Evolutionary conservation across 139 green algal species (phyloP).

Genomic region (Chlorella vulgaris): DNA sequence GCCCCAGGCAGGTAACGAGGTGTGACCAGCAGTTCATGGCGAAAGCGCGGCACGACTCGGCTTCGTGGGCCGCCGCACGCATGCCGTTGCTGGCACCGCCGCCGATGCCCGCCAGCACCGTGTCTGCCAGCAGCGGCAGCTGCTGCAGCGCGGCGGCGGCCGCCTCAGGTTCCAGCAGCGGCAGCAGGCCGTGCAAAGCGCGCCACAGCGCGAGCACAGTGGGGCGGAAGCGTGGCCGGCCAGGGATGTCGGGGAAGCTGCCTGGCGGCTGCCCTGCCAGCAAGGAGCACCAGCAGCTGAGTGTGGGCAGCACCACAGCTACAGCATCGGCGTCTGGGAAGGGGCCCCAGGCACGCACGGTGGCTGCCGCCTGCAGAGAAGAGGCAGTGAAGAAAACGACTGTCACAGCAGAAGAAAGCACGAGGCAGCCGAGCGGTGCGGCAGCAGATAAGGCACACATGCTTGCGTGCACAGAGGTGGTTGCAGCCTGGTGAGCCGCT

Average conservation of each 20-base stretch:
- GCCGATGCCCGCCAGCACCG: constrained; percentile 5
- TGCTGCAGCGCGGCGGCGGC: neutral
- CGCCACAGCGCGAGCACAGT: constrained; percentile 29
- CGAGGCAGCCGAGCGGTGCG: too few species aligned
- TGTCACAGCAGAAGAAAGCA: too few species aligned
- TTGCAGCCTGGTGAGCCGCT: too few species aligned
- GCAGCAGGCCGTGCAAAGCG: constrained; percentile 40
- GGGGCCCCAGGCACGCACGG: constrained; percentile 32
- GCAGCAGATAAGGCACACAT: too few species aligned
- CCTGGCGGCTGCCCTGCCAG: constrained; percentile 14
- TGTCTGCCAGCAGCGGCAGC: neutral
- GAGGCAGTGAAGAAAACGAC: neutral
- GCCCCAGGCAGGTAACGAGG: neutral
- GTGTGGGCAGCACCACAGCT: constrained; percentile 23
- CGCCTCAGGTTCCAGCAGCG: constrained; percentile 1
- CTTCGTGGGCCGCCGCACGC: neutral
- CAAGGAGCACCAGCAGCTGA: constrained; percentile 28
- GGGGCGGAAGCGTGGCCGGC: constrained; percentile 23
- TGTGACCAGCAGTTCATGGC: neutral
- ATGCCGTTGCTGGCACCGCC: too few species aligned
- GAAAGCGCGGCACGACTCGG: constrained; percentile 15
- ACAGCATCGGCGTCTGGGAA: constrained; percentile 10
- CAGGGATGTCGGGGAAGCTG: neutral
- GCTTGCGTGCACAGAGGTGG: too few species aligned
- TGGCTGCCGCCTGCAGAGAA: constrained; percentile 27